Percentiles rank a stretch among this genome's conserved stretches.
Conservation (phyloP, 768 basidiomycete genomes). For the Boletus speciosus region DNA sequence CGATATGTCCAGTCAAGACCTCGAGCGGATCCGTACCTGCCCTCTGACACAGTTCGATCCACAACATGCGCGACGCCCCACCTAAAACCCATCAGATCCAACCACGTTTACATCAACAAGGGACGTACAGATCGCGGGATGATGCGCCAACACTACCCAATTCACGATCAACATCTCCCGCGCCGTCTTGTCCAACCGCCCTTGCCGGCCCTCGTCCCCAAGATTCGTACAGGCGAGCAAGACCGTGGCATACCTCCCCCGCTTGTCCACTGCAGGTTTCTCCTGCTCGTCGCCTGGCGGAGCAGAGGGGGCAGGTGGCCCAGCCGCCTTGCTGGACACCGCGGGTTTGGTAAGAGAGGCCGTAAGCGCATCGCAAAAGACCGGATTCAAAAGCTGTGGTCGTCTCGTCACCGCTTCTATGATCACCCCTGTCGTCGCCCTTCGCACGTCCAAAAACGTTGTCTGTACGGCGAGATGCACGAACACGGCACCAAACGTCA, state of each 20-base stretch:
- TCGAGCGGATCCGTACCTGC: constrained; percentile 64
- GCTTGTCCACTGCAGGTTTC: constrained; percentile 45
- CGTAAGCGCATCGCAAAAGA: constrained; percentile 60
- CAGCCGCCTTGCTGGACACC: constrained; percentile 21
- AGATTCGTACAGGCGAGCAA: constrained; percentile 52
- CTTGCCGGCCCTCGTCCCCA: constrained; percentile 33
- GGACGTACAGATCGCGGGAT: constrained; percentile 56
- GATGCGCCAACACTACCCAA: constrained; percentile 69
- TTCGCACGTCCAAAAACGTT: constrained; percentile 50
- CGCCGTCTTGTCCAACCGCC: constrained; percentile 37
- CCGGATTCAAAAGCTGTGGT: constrained; percentile 47
- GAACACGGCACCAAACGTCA: constrained; percentile 61
- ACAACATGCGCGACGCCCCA: constrained; percentile 31
- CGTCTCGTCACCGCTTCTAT: constrained; percentile 33
- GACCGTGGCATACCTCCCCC: constrained; percentile 48
- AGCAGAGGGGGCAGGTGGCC: constrained; percentile 2
- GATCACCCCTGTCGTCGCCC: constrained; percentile 43
- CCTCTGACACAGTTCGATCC: constrained; percentile 81
- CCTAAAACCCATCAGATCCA: constrained; percentile 9
- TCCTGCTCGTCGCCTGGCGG: constrained; percentile 32
- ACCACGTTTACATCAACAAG: background rate
- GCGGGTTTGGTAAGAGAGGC: constrained; percentile 41
- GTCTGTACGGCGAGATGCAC: constrained; percentile 67
- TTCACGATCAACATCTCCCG: constrained; percentile 50
- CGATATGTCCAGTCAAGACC: constrained; percentile 48